phyloP scores from a whole-genome alignment of 257 asterid species.

The Ballota nigra region DNA sequence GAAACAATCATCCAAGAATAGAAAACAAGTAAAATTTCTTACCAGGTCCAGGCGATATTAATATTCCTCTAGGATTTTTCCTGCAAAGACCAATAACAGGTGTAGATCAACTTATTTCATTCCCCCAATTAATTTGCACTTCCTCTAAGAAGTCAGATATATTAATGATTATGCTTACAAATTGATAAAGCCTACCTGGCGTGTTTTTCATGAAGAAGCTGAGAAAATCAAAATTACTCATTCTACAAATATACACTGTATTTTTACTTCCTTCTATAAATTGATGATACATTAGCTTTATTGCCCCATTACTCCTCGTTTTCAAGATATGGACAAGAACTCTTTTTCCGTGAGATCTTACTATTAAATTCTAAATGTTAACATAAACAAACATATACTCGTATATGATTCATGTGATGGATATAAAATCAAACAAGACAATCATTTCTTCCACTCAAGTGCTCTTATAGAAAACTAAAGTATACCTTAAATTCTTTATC shows the following conservation, averaged over 20 bases:
- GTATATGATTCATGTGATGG: not conserved
- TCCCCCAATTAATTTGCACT: not conserved
- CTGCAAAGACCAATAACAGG: conserved; percentile 36
- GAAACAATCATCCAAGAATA: conserved; percentile 11
- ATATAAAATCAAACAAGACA: not conserved
- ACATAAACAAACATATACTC: not conserved
- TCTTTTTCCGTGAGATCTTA: not conserved
- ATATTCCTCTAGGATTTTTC: conserved; percentile 86
- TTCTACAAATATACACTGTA: not conserved
- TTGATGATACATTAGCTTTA: conserved; percentile 2
- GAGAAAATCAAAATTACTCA: not conserved
- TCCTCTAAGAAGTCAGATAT: conserved; percentile 3
- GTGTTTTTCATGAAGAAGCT: conserved; percentile 1
- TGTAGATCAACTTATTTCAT: conserved; percentile 13
- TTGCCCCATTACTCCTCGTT: not conserved
- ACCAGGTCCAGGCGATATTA: conserved; percentile 98
- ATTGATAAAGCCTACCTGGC: not conserved
- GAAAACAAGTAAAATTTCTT: conserved; percentile 12
- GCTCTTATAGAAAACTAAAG: not conserved
- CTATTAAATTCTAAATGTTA: not conserved
- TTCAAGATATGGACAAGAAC: not conserved
- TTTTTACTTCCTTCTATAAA: not conserved
- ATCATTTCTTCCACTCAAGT: not conserved
- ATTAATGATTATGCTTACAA: not conserved
- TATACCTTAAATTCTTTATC: not conserved